Percentiles rank a stretch among this genome's conserved stretches.
phyloP scores from a whole-genome alignment of 2,329 filamentous ascomycete species.

The Sclerotinia glacialis region DNA sequence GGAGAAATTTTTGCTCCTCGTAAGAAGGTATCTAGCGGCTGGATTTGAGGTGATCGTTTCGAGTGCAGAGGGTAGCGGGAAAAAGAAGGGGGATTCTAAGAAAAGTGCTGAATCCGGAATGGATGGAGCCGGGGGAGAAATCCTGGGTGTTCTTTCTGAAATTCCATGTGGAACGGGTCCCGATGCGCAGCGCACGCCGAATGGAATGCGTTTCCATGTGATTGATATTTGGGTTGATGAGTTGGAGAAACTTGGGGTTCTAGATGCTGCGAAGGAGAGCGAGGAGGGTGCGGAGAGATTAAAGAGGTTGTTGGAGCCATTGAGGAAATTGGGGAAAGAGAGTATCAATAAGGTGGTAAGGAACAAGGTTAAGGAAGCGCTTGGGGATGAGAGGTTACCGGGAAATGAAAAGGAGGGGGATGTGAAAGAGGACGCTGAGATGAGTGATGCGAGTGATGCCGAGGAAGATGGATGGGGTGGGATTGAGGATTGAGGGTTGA shows the following conservation, averaged over 20 bases:
- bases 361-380: conserved; percentile 63
- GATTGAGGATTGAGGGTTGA: conserved; percentile 37
- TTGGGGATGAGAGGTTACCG: conserved; percentile 71
- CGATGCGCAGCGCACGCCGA: conserved; percentile 55
- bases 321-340: conserved; percentile 45
- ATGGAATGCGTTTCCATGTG: conserved; percentile 82
- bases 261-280: conserved; percentile 42
- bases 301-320: conserved; percentile 44
- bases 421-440: conserved; percentile 25
- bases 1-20: conserved; percentile 89
- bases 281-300: conserved; percentile 40
- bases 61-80: conserved; percentile 19
- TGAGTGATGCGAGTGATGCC: conserved; percentile 29
- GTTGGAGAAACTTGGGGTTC: conserved; percentile 65
- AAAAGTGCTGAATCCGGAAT: not conserved
- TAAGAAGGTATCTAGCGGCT: conserved; percentile 74
- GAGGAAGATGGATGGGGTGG: conserved; percentile 36
- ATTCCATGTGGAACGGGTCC: conserved; percentile 39
- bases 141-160: conserved; percentile 49
- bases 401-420: conserved; percentile 49
- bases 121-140: conserved; percentile 29
- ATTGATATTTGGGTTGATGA: conserved; percentile 92
- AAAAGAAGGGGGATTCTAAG: conserved; percentile 42
- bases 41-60: conserved; percentile 52
- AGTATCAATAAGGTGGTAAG: conserved; percentile 71